Percentiles rank a stretch among this genome's conserved stretches.
These are phyloP conservation scores for Pseudocercospora pini-densiflorae DNA, from an alignment of 2,329 filamentous ascomycete genomes.

Conservation along the genomic window DNA sequence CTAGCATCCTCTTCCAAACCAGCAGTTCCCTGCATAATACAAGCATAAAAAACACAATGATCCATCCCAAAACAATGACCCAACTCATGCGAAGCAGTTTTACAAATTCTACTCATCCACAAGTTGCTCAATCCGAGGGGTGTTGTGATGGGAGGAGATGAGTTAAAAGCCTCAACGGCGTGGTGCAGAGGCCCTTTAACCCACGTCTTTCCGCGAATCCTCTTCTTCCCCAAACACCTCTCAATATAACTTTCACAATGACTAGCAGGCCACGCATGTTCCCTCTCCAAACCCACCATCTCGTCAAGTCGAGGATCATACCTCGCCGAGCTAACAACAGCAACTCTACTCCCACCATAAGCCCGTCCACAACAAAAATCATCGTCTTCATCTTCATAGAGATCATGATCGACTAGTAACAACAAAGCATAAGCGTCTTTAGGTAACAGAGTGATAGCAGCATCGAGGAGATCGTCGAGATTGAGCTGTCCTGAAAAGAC, in stretches of 20 bases:
- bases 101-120: slow-evolving; percentile 63
- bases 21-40: slow-evolving; percentile 66
- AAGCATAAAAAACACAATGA: slow-evolving; percentile 70
- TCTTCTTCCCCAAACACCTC: slow-evolving; percentile 44
- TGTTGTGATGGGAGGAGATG: background rate
- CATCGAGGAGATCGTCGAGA: slow-evolving; percentile 65
- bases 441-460: slow-evolving; percentile 58
- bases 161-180: slow-evolving; percentile 19
- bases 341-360: slow-evolving; percentile 66
- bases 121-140: slow-evolving; percentile 34
- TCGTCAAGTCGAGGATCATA: slow-evolving; percentile 60
- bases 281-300: slow-evolving; percentile 49
- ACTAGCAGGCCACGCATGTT: slow-evolving; percentile 67
- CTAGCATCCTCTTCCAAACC: slow-evolving; percentile 62
- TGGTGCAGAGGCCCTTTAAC: slow-evolving; percentile 15
- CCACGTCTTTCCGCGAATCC: slow-evolving; percentile 22
- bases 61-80: slow-evolving; percentile 71
- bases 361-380: slow-evolving; percentile 70
- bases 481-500: slow-evolving; percentile 60
- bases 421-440: slow-evolving; percentile 63
- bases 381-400: slow-evolving; percentile 69
- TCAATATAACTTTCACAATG: slow-evolving; percentile 59
- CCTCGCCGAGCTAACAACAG: slow-evolving; percentile 64
- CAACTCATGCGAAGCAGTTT: slow-evolving; percentile 67
- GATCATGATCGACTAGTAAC: slow-evolving; percentile 63